phyloP scores from a whole-genome alignment of 495 filamentous ascomycete species.

The Penicillium fimorum region DNA sequence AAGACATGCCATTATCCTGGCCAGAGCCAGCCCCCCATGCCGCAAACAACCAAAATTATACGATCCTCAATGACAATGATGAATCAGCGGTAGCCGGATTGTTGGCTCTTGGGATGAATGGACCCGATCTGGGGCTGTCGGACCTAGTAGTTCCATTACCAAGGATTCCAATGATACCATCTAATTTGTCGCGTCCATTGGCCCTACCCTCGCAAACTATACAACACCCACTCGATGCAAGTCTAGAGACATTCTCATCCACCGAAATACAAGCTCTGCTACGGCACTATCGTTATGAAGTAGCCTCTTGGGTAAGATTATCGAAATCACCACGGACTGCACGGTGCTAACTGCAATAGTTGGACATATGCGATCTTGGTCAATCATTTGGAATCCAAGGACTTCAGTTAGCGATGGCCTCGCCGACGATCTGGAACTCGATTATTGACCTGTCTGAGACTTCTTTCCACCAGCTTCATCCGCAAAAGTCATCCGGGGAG shows the following conservation, averaged over 20 bases:
- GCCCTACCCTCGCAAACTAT: background rate
- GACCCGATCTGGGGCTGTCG: slow-evolving; percentile 10
- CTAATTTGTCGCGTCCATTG: background rate
- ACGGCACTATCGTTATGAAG: slow-evolving; percentile 36
- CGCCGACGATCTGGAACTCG: slow-evolving; percentile 19
- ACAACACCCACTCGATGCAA: background rate
- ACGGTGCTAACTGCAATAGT: slow-evolving; percentile 11
- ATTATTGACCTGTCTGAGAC: slow-evolving; percentile 30
- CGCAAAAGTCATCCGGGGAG: background rate
- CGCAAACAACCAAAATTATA: background rate
- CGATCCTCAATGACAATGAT: slow-evolving; percentile 28
- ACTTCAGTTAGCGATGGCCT: slow-evolving; percentile 29
- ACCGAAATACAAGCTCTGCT: slow-evolving; percentile 28
- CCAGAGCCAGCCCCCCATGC: background rate
- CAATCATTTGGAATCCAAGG: slow-evolving; percentile 34
- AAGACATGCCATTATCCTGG: slow-evolving; percentile 2
- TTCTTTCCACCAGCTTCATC: slow-evolving; percentile 18
- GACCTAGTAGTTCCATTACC: slow-evolving; percentile 15
- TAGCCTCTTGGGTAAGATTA: slow-evolving; percentile 36
- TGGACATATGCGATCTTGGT: slow-evolving; percentile 35
- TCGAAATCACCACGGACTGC: background rate
- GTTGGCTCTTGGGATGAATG: slow-evolving; percentile 30
- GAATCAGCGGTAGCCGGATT: slow-evolving; percentile 35
- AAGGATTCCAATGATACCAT: background rate
- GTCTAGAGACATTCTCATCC: slow-evolving; percentile 7